Evolutionary conservation across 2,329 filamentous ascomycete species (phyloP).

Genomic region (Apiospora marii): DNA sequence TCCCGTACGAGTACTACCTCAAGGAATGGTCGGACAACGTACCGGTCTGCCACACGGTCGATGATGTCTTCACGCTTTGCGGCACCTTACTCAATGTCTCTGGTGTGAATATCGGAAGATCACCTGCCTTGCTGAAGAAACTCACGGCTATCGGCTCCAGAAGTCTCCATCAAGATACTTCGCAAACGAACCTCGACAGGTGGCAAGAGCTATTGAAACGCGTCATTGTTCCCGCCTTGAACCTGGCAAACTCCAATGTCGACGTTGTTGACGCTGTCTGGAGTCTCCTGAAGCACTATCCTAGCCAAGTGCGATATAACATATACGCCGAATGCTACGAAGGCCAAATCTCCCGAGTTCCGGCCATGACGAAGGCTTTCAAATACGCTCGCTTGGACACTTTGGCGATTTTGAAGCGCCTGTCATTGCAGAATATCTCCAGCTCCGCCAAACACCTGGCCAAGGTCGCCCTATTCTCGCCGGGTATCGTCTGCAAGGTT

Average conservation of each 20-base stretch:
- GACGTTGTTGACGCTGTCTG: slow-evolving; percentile 87
- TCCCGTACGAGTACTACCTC: slow-evolving; percentile 94
- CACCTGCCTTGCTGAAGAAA: slow-evolving; percentile 79
- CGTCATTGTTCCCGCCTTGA: slow-evolving; percentile 86
- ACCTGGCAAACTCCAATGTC: slow-evolving; percentile 84
- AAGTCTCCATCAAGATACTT: slow-evolving; percentile 75
- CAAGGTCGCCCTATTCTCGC: slow-evolving; percentile 90
- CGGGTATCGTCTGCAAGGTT: slow-evolving; percentile 89
- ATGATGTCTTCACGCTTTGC: slow-evolving; percentile 90
- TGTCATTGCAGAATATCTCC: slow-evolving; percentile 86
- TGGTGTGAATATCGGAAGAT: slow-evolving; percentile 88
- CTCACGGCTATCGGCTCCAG: slow-evolving; percentile 84
- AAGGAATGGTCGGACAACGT: slow-evolving; percentile 96
- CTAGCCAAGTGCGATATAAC: slow-evolving; percentile 78
- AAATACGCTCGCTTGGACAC: slow-evolving; percentile 80
- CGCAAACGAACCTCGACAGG: slow-evolving; percentile 73
- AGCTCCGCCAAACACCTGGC: slow-evolving; percentile 88
- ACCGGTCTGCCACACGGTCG: slow-evolving; percentile 86
- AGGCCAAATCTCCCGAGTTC: slow-evolving; percentile 77
- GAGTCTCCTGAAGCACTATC: slow-evolving; percentile 80
- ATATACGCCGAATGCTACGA: slow-evolving; percentile 95
- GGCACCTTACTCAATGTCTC: slow-evolving; percentile 84
- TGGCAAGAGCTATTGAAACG: slow-evolving; percentile 88
- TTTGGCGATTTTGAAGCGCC: slow-evolving; percentile 83
- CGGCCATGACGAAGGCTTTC: slow-evolving; percentile 82